Evolutionary conservation across 352 stramenopile genomes (phyloP).

Genomic region (Phytopythium sindhum): DNA sequence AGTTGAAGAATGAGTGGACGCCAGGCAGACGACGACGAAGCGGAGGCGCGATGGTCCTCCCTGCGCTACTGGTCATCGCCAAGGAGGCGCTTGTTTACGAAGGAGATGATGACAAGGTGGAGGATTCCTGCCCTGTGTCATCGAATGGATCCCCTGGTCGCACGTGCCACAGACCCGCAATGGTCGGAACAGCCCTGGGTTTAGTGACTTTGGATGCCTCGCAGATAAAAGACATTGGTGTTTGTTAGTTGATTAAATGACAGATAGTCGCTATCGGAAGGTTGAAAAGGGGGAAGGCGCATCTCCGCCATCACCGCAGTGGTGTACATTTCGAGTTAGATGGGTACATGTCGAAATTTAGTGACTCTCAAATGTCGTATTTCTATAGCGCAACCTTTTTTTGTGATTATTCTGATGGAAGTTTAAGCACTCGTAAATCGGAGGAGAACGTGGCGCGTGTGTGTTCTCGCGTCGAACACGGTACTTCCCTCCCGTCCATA

Average conservation of each 20-base stretch:
- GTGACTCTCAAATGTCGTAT: conserved; percentile 11
- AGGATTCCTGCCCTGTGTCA: no score
- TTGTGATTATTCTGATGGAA: no score
- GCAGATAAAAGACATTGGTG: no score
- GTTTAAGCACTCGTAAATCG: not conserved
- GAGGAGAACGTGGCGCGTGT: not conserved
- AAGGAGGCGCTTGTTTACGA: not conserved
- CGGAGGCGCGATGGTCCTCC: not conserved
- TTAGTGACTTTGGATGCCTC: not conserved
- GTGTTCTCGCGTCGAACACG: not conserved
- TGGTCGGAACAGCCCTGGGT: not conserved
- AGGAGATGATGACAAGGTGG: not conserved
- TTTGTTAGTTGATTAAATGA: no score
- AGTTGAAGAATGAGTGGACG: not conserved
- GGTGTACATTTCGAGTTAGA: not conserved
- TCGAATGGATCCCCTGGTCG: not conserved
- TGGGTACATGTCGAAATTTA: conserved; percentile 10
- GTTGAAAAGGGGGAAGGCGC: not conserved
- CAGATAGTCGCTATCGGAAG: not conserved
- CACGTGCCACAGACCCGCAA: not conserved
- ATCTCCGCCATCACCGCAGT: not conserved
- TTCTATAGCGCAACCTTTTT: not conserved
- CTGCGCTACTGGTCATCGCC: conserved; percentile 2
- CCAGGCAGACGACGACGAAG: not conserved
- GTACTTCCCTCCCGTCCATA: not conserved